Evolutionary conservation across 2,329 filamentous ascomycete genomes (phyloP).

Genomic region (Colletotrichum melonis): DNA sequence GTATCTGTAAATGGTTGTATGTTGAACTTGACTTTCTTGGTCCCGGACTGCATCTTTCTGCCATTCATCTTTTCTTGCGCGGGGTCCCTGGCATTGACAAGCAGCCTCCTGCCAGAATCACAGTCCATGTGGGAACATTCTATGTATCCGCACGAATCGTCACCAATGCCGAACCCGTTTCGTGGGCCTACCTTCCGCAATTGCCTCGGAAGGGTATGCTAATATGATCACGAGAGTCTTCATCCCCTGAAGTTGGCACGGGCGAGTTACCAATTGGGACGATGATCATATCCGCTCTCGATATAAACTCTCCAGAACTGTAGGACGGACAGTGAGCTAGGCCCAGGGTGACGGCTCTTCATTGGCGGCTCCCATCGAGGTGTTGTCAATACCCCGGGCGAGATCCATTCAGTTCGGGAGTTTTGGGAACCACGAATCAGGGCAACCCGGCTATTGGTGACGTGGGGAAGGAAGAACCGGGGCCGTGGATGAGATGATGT

Average conservation of each 20-base stretch:
- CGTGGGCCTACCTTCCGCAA: neutral
- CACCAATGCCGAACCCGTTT: neutral
- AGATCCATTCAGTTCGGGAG: neutral
- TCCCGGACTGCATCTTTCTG: neutral
- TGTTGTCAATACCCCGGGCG: neutral
- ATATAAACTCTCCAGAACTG: neutral
- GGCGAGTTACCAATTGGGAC: neutral
- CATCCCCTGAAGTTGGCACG: neutral
- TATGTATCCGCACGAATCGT: conserved; percentile 8
- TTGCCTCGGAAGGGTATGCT: neutral
- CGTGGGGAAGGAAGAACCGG: neutral
- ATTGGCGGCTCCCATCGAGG: conserved; percentile 15
- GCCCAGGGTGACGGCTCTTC: neutral
- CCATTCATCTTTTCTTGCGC: neutral
- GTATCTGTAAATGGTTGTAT: neutral
- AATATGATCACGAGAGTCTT: conserved; percentile 10
- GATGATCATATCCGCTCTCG: neutral
- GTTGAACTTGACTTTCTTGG: neutral
- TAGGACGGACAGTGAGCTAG: neutral
- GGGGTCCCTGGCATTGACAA: no score
- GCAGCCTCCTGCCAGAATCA: no score
- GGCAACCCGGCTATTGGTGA: conserved; percentile 8
- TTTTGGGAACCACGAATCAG: conserved; percentile 33
- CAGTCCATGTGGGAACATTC: neutral
- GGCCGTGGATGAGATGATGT: neutral